Percentiles rank a stretch among this genome's conserved stretches.
Conservation (phyloP, 2,329 filamentous ascomycete genomes). For the Onygenales sp. region DNA sequence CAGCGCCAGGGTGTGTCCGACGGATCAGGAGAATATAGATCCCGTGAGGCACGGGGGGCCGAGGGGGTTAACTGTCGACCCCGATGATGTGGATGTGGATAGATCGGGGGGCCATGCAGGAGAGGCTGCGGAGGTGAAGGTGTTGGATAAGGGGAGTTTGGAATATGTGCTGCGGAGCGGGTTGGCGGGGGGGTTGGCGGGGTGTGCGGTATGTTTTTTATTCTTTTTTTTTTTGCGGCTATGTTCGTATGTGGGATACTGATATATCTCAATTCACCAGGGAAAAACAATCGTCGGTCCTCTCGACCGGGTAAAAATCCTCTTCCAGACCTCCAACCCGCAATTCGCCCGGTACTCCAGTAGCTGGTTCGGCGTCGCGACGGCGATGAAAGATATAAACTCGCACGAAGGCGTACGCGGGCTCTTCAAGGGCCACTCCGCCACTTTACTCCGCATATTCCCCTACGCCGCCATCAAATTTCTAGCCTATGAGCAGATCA, state of each 20-base stretch:
- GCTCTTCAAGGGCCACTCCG: conserved; percentile 88
- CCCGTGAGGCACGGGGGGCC: too few relatives aligned
- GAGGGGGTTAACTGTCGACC: too few relatives aligned
- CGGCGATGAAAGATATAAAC: conserved; percentile 78
- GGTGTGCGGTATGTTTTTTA: conserved; percentile 64
- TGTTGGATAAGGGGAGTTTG: conserved; percentile 59
- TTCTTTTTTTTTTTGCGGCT: neutral
- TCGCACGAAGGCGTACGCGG: conserved; percentile 61
- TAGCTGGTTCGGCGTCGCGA: conserved; percentile 74
- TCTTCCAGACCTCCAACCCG: conserved; percentile 92
- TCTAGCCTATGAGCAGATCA: conserved; percentile 92
- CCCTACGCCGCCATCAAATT: conserved; percentile 98
- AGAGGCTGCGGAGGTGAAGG: conserved; percentile 24
- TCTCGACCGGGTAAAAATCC: conserved; percentile 94
- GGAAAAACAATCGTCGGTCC: conserved; percentile 93
- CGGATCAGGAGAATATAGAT: too few relatives aligned
- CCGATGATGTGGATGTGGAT: too few relatives aligned
- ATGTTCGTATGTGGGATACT: conserved; percentile 7
- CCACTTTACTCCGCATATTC: conserved; percentile 87
- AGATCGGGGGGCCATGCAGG: too few relatives aligned
- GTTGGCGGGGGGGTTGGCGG: conserved; percentile 79
- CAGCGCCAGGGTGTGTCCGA: too few relatives aligned
- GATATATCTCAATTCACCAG: conserved; percentile 36
- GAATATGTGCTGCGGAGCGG: conserved; percentile 80
- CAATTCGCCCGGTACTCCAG: conserved; percentile 89